phyloP scores from a whole-genome alignment of 371 early-diverging fungal genomes.

The Mortierella sp. region DNA sequence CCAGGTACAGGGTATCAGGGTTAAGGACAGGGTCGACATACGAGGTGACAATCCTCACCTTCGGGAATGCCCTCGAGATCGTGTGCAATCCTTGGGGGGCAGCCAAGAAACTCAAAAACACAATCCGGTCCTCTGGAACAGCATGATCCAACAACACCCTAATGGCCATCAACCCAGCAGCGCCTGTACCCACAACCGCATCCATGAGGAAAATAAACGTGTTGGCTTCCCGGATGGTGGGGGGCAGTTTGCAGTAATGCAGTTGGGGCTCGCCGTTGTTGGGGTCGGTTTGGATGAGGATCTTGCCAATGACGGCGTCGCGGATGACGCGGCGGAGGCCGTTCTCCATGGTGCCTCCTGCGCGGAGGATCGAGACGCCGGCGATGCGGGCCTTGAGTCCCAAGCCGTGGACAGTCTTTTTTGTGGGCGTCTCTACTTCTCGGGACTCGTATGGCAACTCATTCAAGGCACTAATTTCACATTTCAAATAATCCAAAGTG shows the following conservation, averaged over 20 bases:
- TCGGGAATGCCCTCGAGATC: conserved; percentile 86
- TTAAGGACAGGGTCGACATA: conserved; percentile 79
- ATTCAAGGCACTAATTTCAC: conserved; percentile 66
- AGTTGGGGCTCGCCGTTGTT: conserved; percentile 85
- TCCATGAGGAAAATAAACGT: conserved; percentile 64
- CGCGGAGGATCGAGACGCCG: conserved; percentile 90
- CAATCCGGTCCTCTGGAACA: conserved; percentile 86
- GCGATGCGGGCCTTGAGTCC: conserved; percentile 61
- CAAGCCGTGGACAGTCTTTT: conserved; percentile 70
- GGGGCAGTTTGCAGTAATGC: conserved; percentile 46
- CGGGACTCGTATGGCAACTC: conserved; percentile 68
- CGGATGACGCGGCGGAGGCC: conserved; percentile 85
- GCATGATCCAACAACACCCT: conserved; percentile 91
- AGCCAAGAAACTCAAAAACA: conserved; percentile 86
- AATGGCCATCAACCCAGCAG: conserved; percentile 94
- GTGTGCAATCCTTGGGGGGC: conserved; percentile 81
- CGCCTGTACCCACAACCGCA: conserved; percentile 89
- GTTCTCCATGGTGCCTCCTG: conserved; percentile 92
- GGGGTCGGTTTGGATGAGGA: conserved; percentile 89
- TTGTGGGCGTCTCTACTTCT: conserved; percentile 76
- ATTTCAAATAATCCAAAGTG: background rate
- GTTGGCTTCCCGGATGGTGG: conserved; percentile 11
- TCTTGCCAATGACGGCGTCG: conserved; percentile 87
- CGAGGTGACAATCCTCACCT: conserved; percentile 84
- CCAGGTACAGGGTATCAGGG: conserved; percentile 75